A percentile compares a stretch with the other conserved stretches of the same genome.
Evolutionary conservation across 495 filamentous ascomycete species (phyloP).

Genomic region (Aspergillus leporis): DNA sequence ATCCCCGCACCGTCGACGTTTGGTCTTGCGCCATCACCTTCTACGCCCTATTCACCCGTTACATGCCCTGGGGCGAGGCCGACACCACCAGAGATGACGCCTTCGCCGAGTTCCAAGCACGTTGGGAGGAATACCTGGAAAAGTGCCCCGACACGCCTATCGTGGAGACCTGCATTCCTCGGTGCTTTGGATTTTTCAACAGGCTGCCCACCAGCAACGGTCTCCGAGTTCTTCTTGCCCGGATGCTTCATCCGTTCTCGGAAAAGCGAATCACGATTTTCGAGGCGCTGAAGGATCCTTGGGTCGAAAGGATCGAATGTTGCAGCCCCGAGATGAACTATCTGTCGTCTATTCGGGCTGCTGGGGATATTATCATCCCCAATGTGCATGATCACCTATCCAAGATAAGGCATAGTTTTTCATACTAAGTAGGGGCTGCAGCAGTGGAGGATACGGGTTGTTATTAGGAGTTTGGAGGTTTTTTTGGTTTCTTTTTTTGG

Average conservation of each 20-base stretch:
- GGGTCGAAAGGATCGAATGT: conserved; percentile 69
- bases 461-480: not conserved
- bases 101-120: conserved; percentile 39
- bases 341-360: not conserved
- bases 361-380: not conserved
- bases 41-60: conserved; percentile 59
- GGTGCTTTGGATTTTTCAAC: conserved; percentile 41
- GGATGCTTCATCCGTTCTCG: conserved; percentile 75
- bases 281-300: conserved; percentile 60
- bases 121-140: conserved; percentile 61
- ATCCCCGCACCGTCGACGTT: conserved; percentile 72
- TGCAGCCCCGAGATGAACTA: conserved; percentile 42
- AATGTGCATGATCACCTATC: conserved; percentile 1
- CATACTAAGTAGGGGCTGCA: not conserved
- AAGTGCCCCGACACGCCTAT: conserved; percentile 50
- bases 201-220: conserved; percentile 51
- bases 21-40: conserved; percentile 79
- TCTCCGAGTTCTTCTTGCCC: conserved; percentile 63
- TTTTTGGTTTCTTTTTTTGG: not conserved
- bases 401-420: too few species aligned
- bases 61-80: not conserved
- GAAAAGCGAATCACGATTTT: conserved; percentile 62
- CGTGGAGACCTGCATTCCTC: conserved; percentile 55
- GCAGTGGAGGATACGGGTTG: not conserved
- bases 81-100: not conserved